Conservation (phyloP, 306 rosid genomes). For the Aeschynomene evenia region DNA sequence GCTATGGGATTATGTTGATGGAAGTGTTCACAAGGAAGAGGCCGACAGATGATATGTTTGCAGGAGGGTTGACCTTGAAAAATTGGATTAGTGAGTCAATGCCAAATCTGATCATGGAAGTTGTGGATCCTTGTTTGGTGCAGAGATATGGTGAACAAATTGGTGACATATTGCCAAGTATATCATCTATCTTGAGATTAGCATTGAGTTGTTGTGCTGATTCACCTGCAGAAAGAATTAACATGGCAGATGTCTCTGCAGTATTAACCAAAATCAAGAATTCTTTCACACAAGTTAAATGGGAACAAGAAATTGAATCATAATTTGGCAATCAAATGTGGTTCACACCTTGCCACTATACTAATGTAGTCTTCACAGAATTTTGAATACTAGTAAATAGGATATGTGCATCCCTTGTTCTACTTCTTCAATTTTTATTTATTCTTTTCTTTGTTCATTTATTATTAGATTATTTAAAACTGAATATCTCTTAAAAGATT, state of each 20-base stretch:
- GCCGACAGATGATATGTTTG: constrained; percentile 29
- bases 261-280: constrained; percentile 13
- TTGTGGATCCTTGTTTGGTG: constrained; percentile 16
- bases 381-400: too few relatives aligned
- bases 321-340: too few relatives aligned
- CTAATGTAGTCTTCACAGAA: too few relatives aligned
- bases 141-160: constrained; percentile 13
- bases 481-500: too few relatives aligned
- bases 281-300: not conserved
- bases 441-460: too few relatives aligned
- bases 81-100: constrained; percentile 20
- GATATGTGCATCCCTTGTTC: too few relatives aligned
- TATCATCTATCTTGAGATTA: constrained; percentile 18
- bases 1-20: constrained; percentile 27
- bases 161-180: not conserved
- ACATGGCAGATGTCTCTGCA: not conserved
- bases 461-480: too few relatives aligned
- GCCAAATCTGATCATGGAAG: constrained; percentile 9
- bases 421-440: too few relatives aligned
- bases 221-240: constrained; percentile 6
- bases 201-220: constrained; percentile 18
- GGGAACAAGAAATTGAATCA: too few relatives aligned
- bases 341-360: too few relatives aligned
- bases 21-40: constrained; percentile 26
- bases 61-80: constrained; percentile 1